Evolutionary conservation across 805 yeast species (phyloP).

Genomic region (Grigorovia jiainica): DNA sequence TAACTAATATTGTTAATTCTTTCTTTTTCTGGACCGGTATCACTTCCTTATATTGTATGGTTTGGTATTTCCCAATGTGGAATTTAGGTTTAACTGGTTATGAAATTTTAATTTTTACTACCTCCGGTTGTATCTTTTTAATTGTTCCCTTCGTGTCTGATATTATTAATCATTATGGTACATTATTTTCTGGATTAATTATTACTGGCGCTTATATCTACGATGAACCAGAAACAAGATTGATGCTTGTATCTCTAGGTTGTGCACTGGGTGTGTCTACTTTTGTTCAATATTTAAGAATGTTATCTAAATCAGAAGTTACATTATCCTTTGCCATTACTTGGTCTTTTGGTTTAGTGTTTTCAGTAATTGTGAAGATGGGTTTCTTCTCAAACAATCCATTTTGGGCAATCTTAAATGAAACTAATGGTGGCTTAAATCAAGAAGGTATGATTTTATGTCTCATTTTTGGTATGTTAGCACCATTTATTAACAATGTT

Average conservation of each 20-base stretch:
- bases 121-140: constrained; percentile 51
- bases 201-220: constrained; percentile 73
- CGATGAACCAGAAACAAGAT: constrained; percentile 58
- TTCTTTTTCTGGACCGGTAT: constrained; percentile 77
- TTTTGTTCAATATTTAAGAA: constrained; percentile 43
- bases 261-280: constrained; percentile 52
- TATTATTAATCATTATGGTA: constrained; percentile 22
- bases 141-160: constrained; percentile 32
- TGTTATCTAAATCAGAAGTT: constrained; percentile 26
- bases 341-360: constrained; percentile 52
- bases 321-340: constrained; percentile 15
- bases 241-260: constrained; percentile 59
- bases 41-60: constrained; percentile 73
- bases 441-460: constrained; percentile 39
- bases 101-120: constrained; percentile 58
- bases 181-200: constrained; percentile 40
- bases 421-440: constrained; percentile 79
- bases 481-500: constrained; percentile 34
- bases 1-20: constrained; percentile 43
- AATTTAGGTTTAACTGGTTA: constrained; percentile 95
- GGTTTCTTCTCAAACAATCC: constrained; percentile 83
- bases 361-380: constrained; percentile 67
- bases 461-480: constrained; percentile 50
- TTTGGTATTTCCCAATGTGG: constrained; percentile 98
- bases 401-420: constrained; percentile 90